phyloP scores from a whole-genome alignment of 2,329 filamentous ascomycete species.

The Cladosporium halotolerans region DNA sequence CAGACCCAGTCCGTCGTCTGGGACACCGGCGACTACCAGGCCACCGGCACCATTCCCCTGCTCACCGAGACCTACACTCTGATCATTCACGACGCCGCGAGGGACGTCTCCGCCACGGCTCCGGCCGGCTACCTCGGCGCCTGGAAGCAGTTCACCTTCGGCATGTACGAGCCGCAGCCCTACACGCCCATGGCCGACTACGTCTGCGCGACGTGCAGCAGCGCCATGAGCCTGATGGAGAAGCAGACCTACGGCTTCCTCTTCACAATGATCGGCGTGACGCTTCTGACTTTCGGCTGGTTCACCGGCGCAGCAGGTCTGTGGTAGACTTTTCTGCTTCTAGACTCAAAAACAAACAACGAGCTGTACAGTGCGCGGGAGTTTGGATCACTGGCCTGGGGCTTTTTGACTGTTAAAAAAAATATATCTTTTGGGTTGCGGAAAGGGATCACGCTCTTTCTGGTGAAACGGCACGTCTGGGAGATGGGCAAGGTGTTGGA shows the following conservation, averaged over 20 bases:
- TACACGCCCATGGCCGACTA: constrained; percentile 42
- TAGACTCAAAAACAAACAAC: too few relatives aligned
- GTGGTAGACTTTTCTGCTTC: constrained; percentile 12
- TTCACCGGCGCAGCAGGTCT: constrained; percentile 42
- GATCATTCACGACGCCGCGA: constrained; percentile 54
- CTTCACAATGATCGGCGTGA: constrained; percentile 50
- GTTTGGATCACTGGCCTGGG: too few relatives aligned
- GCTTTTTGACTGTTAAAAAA: too few relatives aligned
- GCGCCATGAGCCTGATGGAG: constrained; percentile 47
- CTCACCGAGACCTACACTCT: constrained; percentile 58
- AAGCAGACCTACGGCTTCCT: constrained; percentile 51
- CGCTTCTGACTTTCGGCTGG: constrained; percentile 52
- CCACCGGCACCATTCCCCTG: constrained; percentile 45
- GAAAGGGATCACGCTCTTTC: neutral
- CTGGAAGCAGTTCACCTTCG: constrained; percentile 51
- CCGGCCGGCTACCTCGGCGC: constrained; percentile 50
- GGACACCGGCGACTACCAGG: constrained; percentile 53
- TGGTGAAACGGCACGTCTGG: constrained; percentile 2
- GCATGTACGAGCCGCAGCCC: constrained; percentile 54
- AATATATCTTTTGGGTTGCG: neutral
- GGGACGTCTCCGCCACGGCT: constrained; percentile 46
- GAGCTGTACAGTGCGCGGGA: too few relatives aligned
- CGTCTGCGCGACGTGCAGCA: constrained; percentile 52
- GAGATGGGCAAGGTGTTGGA: neutral
- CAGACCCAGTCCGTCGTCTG: constrained; percentile 36